Conservation (phyloP, 1,284 basidiomycete species). For the Microbotryum saponariae region DNA sequence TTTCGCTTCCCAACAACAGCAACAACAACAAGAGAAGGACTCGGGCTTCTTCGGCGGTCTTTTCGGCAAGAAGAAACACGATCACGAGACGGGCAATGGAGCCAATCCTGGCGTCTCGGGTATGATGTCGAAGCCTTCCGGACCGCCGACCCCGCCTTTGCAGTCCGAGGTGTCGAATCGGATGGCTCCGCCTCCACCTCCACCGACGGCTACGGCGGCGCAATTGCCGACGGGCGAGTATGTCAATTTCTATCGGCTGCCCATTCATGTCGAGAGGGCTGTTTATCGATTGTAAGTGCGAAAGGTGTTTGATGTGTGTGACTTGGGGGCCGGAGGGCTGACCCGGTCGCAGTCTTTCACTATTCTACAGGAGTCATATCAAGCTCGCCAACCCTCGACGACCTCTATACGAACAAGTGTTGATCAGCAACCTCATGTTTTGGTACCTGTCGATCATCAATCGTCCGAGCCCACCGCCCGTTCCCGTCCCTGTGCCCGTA, state of each 20-base stretch:
- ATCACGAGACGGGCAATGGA: slow-evolving; percentile 45
- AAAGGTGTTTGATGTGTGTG: not conserved
- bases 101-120: slow-evolving; percentile 1
- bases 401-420: slow-evolving; percentile 93
- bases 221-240: slow-evolving; percentile 48
- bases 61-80: slow-evolving; percentile 74
- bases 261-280: slow-evolving; percentile 94
- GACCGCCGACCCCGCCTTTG: not conserved
- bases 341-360: no score
- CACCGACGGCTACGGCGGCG: slow-evolving; percentile 35
- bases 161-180: slow-evolving; percentile 7
- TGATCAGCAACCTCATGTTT: slow-evolving; percentile 91
- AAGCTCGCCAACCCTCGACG: slow-evolving; percentile 94
- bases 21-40: not conserved
- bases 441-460: slow-evolving; percentile 99
- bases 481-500: slow-evolving; percentile 21
- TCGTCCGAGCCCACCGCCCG: slow-evolving; percentile 16
- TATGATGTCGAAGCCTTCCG: not conserved
- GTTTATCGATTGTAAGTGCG: slow-evolving; percentile 75
- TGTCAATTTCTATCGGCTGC: slow-evolving; percentile 70
- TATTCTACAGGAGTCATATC: slow-evolving; percentile 56
- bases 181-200: slow-evolving; percentile 58
- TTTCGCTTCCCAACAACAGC: not conserved
- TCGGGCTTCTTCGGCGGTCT: slow-evolving; percentile 77
- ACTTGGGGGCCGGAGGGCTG: no score